phyloP scores from a whole-genome alignment of 495 filamentous ascomycete species.

The Penicillium parvum region DNA sequence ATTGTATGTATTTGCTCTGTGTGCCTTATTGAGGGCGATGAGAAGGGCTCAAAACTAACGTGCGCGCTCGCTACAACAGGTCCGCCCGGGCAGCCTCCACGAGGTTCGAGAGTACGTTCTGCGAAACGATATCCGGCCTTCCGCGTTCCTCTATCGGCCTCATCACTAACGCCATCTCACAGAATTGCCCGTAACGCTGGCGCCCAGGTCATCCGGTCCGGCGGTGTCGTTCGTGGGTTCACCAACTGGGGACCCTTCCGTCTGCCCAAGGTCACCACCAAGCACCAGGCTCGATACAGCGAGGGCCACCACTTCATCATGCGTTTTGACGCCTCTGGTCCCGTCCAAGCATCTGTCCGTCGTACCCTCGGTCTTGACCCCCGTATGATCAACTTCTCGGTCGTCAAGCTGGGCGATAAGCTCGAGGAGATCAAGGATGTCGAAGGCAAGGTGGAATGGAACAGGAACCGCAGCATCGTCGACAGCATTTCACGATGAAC shows the following conservation, averaged over 20 bases:
- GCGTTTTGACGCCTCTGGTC: constrained; percentile 77
- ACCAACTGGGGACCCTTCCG: constrained; percentile 92
- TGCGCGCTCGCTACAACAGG: constrained; percentile 46
- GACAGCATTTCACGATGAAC: constrained; percentile 19
- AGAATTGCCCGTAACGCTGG: constrained; percentile 86
- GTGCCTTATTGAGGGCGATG: not conserved
- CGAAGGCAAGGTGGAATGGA: constrained; percentile 58
- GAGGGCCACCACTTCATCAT: constrained; percentile 95
- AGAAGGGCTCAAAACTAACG: constrained; percentile 5
- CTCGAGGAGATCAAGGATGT: constrained; percentile 63
- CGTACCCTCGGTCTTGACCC: constrained; percentile 82
- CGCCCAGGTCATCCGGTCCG: constrained; percentile 71
- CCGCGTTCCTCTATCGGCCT: constrained; percentile 2
- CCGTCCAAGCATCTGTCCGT: constrained; percentile 66
- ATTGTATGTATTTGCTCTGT: constrained; percentile 57
- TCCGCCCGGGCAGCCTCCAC: constrained; percentile 77
- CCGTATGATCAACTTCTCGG: constrained; percentile 77
- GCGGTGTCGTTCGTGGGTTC: constrained; percentile 87
- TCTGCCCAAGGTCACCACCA: constrained; percentile 68
- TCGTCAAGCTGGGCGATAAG: constrained; percentile 82
- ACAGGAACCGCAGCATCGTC: constrained; percentile 29
- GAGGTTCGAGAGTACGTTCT: constrained; percentile 91
- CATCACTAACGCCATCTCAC: constrained; percentile 14
- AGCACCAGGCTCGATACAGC: constrained; percentile 74
- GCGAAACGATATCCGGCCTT: constrained; percentile 1